phyloP scores from a whole-genome alignment of 805 yeast species.

The Maudiozyma bulderi region DNA sequence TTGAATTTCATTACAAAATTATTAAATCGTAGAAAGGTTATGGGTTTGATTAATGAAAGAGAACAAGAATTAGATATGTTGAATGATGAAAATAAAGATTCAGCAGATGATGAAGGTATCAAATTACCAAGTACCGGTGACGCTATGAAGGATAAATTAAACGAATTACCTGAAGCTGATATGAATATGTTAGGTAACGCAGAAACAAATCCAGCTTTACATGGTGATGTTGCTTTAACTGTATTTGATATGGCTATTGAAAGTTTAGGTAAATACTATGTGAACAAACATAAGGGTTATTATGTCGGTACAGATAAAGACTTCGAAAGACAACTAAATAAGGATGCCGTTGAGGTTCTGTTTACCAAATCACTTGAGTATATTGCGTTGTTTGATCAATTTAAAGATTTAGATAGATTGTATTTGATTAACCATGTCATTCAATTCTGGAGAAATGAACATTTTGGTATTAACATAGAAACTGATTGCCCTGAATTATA shows the following conservation, averaged over 20 bases:
- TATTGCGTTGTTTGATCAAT: conserved; percentile 55
- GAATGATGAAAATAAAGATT: conserved; percentile 26
- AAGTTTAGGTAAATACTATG: conserved; percentile 29
- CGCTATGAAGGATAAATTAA: conserved; percentile 50
- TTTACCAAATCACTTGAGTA: conserved; percentile 38
- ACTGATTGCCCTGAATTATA: conserved; percentile 27
- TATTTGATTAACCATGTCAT: conserved; percentile 60
- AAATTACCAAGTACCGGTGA: conserved; percentile 44
- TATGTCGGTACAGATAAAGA: conserved; percentile 26
- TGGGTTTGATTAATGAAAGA: conserved; percentile 67
- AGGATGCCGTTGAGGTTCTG: conserved; percentile 23
- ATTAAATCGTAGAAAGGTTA: conserved; percentile 69
- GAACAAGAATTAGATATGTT: conserved; percentile 50
- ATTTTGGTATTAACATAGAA: conserved; percentile 26
- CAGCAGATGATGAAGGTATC: conserved; percentile 31
- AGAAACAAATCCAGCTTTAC: conserved; percentile 72
- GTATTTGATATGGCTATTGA: conserved; percentile 60
- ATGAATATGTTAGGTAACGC: conserved; percentile 75
- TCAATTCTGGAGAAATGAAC: conserved; percentile 38
- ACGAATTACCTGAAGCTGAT: conserved; percentile 77
- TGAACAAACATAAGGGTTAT: conserved; percentile 27
- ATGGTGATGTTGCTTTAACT: conserved; percentile 63
- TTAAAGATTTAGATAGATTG: conserved; percentile 57
- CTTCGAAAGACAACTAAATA: conserved; percentile 25
- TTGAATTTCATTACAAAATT: conserved; percentile 76